Evolutionary conservation across 257 asterid species (phyloP).

Genomic region (Penstemon eatonii): DNA sequence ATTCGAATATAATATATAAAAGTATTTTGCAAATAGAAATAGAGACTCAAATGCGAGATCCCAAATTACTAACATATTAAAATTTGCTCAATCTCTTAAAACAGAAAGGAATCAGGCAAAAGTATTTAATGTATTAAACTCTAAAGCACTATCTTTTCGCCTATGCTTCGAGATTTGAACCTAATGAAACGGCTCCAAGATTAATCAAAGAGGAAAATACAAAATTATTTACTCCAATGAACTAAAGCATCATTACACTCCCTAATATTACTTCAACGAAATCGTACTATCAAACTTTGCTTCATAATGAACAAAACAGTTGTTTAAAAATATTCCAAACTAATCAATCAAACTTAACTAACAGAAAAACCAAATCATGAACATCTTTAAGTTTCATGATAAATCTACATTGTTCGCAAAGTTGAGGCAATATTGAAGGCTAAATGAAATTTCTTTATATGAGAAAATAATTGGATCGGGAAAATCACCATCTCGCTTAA

Average conservation of each 20-base stretch:
- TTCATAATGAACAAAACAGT: conserved; percentile 9
- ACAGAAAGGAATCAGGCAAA: too few species aligned
- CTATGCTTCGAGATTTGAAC: too few species aligned
- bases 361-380: conserved; percentile 17
- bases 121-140: too few species aligned
- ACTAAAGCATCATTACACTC: conserved; percentile 15
- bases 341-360: conserved; percentile 19
- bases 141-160: too few species aligned
- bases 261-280: background rate
- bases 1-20: background rate
- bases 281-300: too few species aligned
- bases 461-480: conserved; percentile 9
- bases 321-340: conserved; percentile 4
- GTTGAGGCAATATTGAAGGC: background rate
- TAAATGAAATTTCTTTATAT: background rate
- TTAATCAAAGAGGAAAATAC: background rate
- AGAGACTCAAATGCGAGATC: background rate
- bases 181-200: background rate
- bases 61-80: background rate
- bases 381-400: conserved; percentile 3
- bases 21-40: background rate
- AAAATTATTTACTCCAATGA: conserved; percentile 3
- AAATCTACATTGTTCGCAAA: background rate
- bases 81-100: too few species aligned
- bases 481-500: conserved; percentile 79